Base-by-base conservation (phyloP, 2,329 filamentous ascomycete genomes). In the Lecanosticta acicola region DNA sequence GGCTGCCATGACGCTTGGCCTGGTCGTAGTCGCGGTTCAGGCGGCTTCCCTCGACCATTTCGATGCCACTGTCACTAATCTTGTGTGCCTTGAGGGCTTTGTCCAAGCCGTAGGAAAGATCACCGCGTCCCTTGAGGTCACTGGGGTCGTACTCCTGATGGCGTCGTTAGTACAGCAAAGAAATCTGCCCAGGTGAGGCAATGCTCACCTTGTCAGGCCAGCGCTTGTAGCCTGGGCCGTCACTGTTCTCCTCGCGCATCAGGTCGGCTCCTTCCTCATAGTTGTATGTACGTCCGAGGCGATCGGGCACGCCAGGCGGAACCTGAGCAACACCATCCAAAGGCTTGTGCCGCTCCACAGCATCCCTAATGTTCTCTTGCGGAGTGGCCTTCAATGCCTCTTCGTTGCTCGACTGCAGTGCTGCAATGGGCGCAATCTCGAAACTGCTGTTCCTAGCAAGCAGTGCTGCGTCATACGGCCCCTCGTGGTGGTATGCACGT, bases 191-290 rank as follows among this genome's bases (percentile, higher is more conserved):
- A n/a, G n/a, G n/a, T n/a, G n/a, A n/a, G n/a, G n/a, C n/a, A 18
- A 16, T 11, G 76, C 83, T 67, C 74, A 93, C 88, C 55, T 86
- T 64, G 40, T 80, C 81, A 3, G 83, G 78, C 72, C 81, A 91
- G 38, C 87, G 78, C 69, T 81, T 85, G 62, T 93, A 95, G 11
- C 85, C 75, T n/a, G 83, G 85, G 13, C 85, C 86, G 0, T 70
- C 63, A 2, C 79, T 78, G 50, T 84, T 79, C 0, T 70, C 68
- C 59, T 91, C 87, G 40, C 83, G 76, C 84, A 90, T 89, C 63
- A 95, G 73, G 60, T 95, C 88, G 2, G 83, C 77, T n/a, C 89
- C 89, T 60, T 96, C 89, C 59, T 87, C 74, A 59, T 96, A 96
- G 20, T 82, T 55, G 73, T 94, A 87, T 9, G 77, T 70, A 43